Base-by-base conservation (phyloP, 2,329 filamentous ascomycete species). In the Escovopsis sp. region DNA sequence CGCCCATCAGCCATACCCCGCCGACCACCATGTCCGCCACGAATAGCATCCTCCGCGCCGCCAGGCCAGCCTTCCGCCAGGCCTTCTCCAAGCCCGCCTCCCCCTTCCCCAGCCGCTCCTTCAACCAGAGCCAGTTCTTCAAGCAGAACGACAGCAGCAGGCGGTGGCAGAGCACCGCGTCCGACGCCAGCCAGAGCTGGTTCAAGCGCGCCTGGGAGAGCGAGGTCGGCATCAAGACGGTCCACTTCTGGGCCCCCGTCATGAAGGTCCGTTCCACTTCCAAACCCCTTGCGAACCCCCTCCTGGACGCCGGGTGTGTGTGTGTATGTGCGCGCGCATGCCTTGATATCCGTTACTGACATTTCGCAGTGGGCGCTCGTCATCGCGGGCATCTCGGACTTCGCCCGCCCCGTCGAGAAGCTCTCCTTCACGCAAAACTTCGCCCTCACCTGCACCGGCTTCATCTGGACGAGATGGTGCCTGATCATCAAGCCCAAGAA, bases 381-480 rank as follows among this genome's bases (percentile, higher is more conserved):
- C 63, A 69, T 96, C 51, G 86, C 91, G 53, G 91, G 91, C 59
- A 75, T 94, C 59, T 81, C 85, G 54, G 91, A 98, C 69, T 84
- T 98, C 62, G 74, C 80, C 48, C 87, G 91, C 53, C 91, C 91
- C 30, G 86, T 84, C 49, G 85, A 93, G 63, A 86, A 87, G 64
- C 85, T 98, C 53, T 95, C 88, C 35, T 70, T 95, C 48, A 91
- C 85, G 28, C 88, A 95, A 67, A 98, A 96, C 69, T 71, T 72
- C 40, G 89, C 91, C 46, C 75, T 98, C 53, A 91, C 85, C 59
- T 80, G 80, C 54, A 98, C 91, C 9, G 91, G 91, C 52, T 66
- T 83, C 51, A 98, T 98, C 73, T 98, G 91, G 91, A 98, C 91
- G 38, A 78, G 91, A 52, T 98, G 91, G 91, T 98, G 91, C 73